These are phyloP conservation scores for Lodderomyces metapsilosis DNA, from an alignment of 1,139 yeast species.

Conservation along the genomic window DNA sequence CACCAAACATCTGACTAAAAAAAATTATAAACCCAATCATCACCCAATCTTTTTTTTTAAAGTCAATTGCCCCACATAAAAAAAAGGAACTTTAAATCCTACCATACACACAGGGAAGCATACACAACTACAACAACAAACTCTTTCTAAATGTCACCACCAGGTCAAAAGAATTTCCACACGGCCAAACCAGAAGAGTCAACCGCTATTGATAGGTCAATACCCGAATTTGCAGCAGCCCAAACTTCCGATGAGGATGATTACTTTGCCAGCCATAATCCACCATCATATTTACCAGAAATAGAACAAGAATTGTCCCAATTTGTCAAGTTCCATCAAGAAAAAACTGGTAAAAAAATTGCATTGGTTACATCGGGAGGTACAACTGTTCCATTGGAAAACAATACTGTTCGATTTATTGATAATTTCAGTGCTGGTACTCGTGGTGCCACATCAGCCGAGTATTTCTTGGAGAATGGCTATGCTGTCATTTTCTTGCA, in stretches of 20 bases:
- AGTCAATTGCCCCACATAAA: too few species aligned
- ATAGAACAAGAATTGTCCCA: slow-evolving; percentile 54
- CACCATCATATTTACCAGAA: slow-evolving; percentile 72
- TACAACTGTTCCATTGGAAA: slow-evolving; percentile 95
- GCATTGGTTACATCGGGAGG: slow-evolving; percentile 97
- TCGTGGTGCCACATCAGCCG: slow-evolving; percentile 95
- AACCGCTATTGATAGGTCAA: slow-evolving; percentile 74
- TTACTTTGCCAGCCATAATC: slow-evolving; percentile 68
- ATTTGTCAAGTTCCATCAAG: slow-evolving; percentile 52
- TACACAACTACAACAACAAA: too few species aligned
- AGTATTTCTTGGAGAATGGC: slow-evolving; percentile 77
- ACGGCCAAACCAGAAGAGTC: slow-evolving; percentile 72
- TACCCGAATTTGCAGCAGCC: slow-evolving; percentile 81
- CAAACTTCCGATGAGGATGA: slow-evolving; percentile 67
- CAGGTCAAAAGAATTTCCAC: slow-evolving; percentile 28
- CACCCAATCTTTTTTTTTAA: too few species aligned
- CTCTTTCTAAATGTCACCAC: too few species aligned
- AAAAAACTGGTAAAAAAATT: slow-evolving; percentile 46
- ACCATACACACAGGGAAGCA: too few species aligned
- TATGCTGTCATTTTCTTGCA: slow-evolving; percentile 92
- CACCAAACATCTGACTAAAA: too few species aligned
- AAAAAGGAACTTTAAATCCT: too few species aligned
- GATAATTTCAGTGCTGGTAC: slow-evolving; percentile 98
- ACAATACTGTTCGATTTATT: slow-evolving; percentile 92
- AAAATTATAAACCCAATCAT: too few species aligned